Percentiles rank a stretch among this genome's conserved stretches.
phyloP scores from a whole-genome alignment of 495 filamentous ascomycete genomes.

The Hypomontagnella submonticulosa region DNA sequence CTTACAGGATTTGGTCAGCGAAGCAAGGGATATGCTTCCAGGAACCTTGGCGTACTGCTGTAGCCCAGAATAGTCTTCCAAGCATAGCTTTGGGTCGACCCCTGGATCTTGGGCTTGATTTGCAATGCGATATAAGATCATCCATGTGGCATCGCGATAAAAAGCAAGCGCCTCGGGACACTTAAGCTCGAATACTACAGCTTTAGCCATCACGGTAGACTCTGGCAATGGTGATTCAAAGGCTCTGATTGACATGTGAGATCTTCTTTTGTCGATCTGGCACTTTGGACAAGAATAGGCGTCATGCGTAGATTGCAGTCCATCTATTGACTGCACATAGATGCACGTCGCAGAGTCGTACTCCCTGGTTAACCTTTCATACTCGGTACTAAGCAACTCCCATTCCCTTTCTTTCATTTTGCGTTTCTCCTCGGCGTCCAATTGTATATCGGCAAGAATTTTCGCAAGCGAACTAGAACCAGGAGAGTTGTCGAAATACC shows the following conservation, averaged over 20 bases:
- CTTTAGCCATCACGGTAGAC: conserved; percentile 44
- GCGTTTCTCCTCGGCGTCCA: conserved; percentile 30
- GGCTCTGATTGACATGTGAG: conserved; percentile 51
- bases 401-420: conserved; percentile 56
- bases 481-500: conserved; percentile 54
- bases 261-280: conserved; percentile 36
- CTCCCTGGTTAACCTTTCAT: conserved; percentile 52
- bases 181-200: conserved; percentile 58
- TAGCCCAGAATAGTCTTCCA: conserved; percentile 45
- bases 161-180: conserved; percentile 49
- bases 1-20: conserved; percentile 50
- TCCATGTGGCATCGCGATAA: conserved; percentile 61
- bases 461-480: conserved; percentile 37
- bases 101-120: conserved; percentile 12
- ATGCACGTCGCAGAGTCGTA: conserved; percentile 50
- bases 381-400: conserved; percentile 48
- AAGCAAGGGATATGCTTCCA: conserved; percentile 44
- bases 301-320: conserved; percentile 28
- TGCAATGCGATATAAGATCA: conserved; percentile 43
- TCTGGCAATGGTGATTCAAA: conserved; percentile 59
- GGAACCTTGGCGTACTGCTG: conserved; percentile 16
- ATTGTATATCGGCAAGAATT: conserved; percentile 51
- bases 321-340: conserved; percentile 21
- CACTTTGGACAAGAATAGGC: conserved; percentile 48
- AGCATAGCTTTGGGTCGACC: conserved; percentile 30